Conservation (phyloP, 306 rosid species). For the Hippophae rhamnoides region DNA sequence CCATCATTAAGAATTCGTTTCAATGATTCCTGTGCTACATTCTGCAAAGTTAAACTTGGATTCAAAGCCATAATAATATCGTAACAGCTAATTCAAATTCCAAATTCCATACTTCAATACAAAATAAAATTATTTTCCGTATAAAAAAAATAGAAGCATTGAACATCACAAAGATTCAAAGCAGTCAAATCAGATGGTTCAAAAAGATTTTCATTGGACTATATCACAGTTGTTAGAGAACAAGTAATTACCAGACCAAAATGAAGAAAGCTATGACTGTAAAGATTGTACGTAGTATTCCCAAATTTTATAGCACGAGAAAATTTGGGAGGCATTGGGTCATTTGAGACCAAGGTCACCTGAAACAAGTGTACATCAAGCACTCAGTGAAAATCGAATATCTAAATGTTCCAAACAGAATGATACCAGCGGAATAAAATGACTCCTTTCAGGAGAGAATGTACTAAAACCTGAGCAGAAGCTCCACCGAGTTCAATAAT, state of each 20-base stretch:
- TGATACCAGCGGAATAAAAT: background rate
- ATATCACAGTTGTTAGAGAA: background rate
- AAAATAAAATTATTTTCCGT: background rate
- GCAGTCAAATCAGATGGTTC: background rate
- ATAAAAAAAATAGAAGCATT: background rate
- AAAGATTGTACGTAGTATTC: conserved; percentile 66
- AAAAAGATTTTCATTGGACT: background rate
- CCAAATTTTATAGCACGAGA: conserved; percentile 51
- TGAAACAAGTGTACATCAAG: conserved; percentile 30
- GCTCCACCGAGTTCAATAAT: conserved; percentile 50
- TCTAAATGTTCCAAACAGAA: conserved; percentile 8
- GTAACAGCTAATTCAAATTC: background rate
- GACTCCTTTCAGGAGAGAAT: conserved; percentile 4
- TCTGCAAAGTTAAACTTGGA: conserved; percentile 41
- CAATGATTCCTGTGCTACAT: conserved; percentile 78
- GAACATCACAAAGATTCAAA: conserved; percentile 2
- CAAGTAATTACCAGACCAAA: conserved; percentile 64
- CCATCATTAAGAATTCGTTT: conserved; percentile 52
- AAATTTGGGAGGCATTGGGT: conserved; percentile 51
- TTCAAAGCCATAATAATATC: conserved; percentile 10
- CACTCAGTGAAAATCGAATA: conserved; percentile 2
- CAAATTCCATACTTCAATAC: no score
- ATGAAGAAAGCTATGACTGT: conserved; percentile 96
- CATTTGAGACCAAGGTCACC: conserved; percentile 88
- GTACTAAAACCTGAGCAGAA: conserved; percentile 42